A percentile compares a stretch with the other conserved stretches of the same genome.
These are phyloP conservation scores for Neocallimastix lanati DNA, from an alignment of 192 early-diverging fungal species.

Conservation along the genomic window DNA sequence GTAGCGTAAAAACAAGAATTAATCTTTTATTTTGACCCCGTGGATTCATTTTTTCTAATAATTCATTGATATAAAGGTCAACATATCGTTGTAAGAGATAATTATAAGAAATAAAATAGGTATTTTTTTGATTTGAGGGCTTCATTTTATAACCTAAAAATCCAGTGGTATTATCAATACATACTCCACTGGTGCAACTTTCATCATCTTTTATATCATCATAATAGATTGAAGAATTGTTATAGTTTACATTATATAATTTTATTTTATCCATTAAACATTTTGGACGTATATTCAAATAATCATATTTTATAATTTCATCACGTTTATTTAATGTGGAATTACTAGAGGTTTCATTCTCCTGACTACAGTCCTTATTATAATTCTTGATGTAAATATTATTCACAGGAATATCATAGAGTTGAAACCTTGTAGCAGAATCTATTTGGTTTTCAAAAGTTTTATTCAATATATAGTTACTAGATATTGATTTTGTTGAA, in stretches of 20 bases:
- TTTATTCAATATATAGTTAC: not conserved
- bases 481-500: not conserved
- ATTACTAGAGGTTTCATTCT: not conserved
- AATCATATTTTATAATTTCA: not conserved
- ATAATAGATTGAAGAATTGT: not conserved
- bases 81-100: not conserved
- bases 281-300: not conserved
- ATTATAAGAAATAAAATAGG: not conserved
- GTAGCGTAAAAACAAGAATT: not conserved
- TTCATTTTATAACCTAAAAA: not conserved
- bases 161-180: not conserved
- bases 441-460: not conserved
- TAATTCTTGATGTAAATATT: not conserved
- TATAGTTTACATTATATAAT: not conserved
- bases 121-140: not conserved
- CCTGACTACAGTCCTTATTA: not conserved
- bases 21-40: not conserved
- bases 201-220: not conserved
- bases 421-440: not conserved
- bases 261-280: not conserved
- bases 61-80: not conserved
- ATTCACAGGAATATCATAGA: not conserved
- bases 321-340: not conserved
- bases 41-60: not conserved
- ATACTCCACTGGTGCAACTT: not conserved